phyloP scores from a whole-genome alignment of 768 basidiomycete genomes.

The Panaeolus papilionaceus region DNA sequence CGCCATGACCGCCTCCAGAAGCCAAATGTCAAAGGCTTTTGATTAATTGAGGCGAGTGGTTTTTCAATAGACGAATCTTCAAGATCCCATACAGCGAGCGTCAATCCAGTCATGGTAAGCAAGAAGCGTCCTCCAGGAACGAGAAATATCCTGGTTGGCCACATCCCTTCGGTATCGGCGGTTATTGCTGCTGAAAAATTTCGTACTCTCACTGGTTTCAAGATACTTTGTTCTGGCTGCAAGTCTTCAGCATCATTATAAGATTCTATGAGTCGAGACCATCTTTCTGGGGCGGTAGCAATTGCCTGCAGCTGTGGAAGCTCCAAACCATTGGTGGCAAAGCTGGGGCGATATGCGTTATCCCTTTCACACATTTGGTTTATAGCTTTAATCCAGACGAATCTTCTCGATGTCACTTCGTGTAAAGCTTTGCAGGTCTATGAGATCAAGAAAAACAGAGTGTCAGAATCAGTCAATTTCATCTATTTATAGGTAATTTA shows the following conservation, averaged over 20 bases:
- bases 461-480: not conserved
- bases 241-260: not conserved
- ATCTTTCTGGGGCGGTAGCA: slow-evolving; percentile 1
- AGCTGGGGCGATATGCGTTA: not conserved
- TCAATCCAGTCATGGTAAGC: slow-evolving; percentile 6
- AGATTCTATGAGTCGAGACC: not conserved
- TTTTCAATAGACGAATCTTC: slow-evolving; percentile 6
- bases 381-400: not conserved
- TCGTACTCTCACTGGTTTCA: not conserved
- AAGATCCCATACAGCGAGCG: slow-evolving; percentile 23
- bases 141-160: slow-evolving; percentile 19
- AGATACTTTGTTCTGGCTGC: not conserved
- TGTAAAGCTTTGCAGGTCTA: slow-evolving; percentile 7
- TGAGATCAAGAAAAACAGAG: not conserved
- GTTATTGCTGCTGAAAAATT: not conserved
- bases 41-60: not conserved
- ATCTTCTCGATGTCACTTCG: slow-evolving; percentile 2
- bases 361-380: not conserved
- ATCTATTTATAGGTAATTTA: no score
- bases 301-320: not conserved
- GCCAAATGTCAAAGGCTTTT: not conserved
- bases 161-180: not conserved
- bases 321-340: not conserved
- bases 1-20: not conserved
- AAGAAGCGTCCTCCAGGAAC: slow-evolving; percentile 29